These are phyloP conservation scores for Puccinia hordei DNA, from an alignment of 1,284 basidiomycete species.

Conservation along the genomic window DNA sequence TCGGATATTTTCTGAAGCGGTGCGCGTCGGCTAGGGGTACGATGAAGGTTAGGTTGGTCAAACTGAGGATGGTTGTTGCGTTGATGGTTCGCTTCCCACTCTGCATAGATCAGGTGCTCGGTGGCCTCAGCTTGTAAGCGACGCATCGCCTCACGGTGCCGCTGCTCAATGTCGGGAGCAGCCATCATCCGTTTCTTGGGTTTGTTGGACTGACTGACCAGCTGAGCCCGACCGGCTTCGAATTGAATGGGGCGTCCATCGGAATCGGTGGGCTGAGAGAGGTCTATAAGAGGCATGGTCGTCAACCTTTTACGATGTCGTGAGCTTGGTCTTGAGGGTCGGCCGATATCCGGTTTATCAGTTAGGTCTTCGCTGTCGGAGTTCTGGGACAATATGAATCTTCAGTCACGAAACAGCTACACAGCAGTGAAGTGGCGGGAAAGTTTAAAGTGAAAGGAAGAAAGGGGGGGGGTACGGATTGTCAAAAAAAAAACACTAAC, in stretches of 20 bases:
- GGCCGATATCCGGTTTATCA: background rate
- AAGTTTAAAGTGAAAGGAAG: background rate
- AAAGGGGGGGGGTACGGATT: background rate
- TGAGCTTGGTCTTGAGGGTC: background rate
- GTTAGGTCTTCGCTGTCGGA: conserved; percentile 12
- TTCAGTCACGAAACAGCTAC: background rate
- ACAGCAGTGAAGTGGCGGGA: background rate
- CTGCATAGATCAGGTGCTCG: conserved; percentile 26
- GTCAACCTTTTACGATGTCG: background rate
- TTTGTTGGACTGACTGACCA: conserved; percentile 1
- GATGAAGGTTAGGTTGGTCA: background rate
- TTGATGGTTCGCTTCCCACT: conserved; percentile 31
- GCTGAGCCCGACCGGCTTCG: conserved; percentile 11
- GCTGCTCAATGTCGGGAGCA: conserved; percentile 25
- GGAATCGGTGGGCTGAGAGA: conserved; percentile 39
- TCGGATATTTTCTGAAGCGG: conserved; percentile 23
- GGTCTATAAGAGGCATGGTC: conserved; percentile 34
- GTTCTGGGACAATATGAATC: background rate
- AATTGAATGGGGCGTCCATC: conserved; percentile 35
- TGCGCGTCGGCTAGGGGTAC: background rate
- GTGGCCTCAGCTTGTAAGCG: conserved; percentile 42
- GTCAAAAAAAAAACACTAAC: conserved; percentile 3
- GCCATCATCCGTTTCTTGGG: conserved; percentile 10
- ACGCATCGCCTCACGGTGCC: conserved; percentile 44
- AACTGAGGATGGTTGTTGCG: background rate